Conservation (phyloP, 2,329 filamentous ascomycete species). For the Setomelanomma holmii region DNA sequence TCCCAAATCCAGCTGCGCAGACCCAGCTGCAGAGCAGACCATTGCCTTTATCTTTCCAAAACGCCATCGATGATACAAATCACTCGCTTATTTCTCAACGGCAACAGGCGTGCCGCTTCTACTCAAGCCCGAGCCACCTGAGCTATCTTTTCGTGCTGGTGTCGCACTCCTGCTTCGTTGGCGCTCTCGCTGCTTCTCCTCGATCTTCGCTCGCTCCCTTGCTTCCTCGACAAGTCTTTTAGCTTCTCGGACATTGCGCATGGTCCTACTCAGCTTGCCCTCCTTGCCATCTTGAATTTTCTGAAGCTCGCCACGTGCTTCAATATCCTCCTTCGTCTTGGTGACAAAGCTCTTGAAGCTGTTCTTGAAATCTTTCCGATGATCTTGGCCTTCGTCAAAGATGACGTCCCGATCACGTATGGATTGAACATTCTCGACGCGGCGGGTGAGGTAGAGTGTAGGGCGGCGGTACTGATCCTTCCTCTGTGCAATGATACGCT, state of each 20-base stretch:
- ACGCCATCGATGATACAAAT: background rate
- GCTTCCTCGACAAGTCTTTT: constrained; percentile 46
- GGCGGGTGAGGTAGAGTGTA: constrained; percentile 64
- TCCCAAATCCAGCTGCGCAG: background rate
- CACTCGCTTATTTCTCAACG: background rate
- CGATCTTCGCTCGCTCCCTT: constrained; percentile 38
- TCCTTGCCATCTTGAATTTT: constrained; percentile 44
- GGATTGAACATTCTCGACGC: constrained; percentile 55
- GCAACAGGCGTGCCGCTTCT: constrained; percentile 31
- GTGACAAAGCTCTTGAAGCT: constrained; percentile 47
- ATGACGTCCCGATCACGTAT: constrained; percentile 43
- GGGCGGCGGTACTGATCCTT: constrained; percentile 51
- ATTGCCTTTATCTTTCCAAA: background rate
- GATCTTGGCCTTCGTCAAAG: constrained; percentile 38
- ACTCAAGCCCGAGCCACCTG: constrained; percentile 20
- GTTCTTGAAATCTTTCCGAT: constrained; percentile 37
- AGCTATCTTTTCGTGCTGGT: constrained; percentile 32
- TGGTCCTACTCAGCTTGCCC: constrained; percentile 37
- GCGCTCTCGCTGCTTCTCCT: constrained; percentile 35
- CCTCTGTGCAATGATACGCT: constrained; percentile 66
- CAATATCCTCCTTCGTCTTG: constrained; percentile 43
- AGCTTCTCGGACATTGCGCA: constrained; percentile 41
- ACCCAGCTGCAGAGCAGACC: no score
- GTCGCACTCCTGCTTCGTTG: constrained; percentile 35
- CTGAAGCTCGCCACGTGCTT: constrained; percentile 40